phyloP scores from a whole-genome alignment of 768 basidiomycete genomes.

The Trametes villosa region DNA sequence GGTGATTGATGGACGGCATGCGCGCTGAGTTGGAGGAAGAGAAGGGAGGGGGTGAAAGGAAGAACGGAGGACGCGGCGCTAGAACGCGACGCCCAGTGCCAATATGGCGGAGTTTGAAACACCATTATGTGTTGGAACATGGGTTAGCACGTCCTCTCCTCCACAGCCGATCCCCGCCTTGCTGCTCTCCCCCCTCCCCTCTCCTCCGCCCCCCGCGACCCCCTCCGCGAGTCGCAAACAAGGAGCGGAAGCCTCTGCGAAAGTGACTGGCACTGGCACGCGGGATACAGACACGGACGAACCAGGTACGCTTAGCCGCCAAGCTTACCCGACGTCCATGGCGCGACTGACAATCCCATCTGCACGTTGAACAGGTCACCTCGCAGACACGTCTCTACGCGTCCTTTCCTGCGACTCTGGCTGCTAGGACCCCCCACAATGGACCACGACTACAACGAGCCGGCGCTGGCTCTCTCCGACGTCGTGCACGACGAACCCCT shows the following conservation, averaged over 20 bases:
- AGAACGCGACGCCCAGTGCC: constrained; percentile 14
- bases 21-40: not conserved
- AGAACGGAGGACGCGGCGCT: constrained; percentile 17
- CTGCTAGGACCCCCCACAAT: constrained; percentile 28
- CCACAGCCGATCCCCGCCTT: constrained; percentile 13
- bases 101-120: constrained; percentile 23
- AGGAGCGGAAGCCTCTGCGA: too few species aligned
- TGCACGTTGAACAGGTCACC: not conserved
- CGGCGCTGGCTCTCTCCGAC: constrained; percentile 76
- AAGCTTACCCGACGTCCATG: constrained; percentile 3
- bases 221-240: not conserved
- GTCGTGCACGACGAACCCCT: constrained; percentile 83
- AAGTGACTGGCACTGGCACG: not conserved
- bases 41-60: constrained; percentile 1
- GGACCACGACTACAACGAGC: constrained; percentile 57
- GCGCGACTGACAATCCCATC: constrained; percentile 14
- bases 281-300: not conserved
- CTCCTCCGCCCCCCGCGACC: not conserved
- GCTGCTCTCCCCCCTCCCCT: constrained; percentile 2
- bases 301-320: constrained; percentile 3
- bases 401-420: not conserved
- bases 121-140: constrained; percentile 24
- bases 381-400: constrained; percentile 11
- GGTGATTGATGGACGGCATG: not conserved
- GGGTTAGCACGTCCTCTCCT: constrained; percentile 20